These are phyloP conservation scores for Mesembryanthemum crystallinum DNA, from an alignment of 148 eudicot species.

Conservation along the genomic window DNA sequence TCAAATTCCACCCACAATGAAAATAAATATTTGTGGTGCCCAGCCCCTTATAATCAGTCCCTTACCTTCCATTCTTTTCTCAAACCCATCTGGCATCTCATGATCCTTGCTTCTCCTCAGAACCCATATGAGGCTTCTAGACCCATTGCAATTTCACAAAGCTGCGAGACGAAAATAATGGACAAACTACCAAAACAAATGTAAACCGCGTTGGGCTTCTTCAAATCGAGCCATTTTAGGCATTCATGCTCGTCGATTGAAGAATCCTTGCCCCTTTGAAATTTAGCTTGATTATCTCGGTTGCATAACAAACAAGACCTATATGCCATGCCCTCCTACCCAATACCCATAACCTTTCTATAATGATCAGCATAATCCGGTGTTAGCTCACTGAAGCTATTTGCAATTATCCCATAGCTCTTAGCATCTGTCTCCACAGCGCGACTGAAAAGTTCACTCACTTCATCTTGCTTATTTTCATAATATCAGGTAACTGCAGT, in stretches of 20 bases:
- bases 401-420: constrained; percentile 35
- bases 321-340: constrained; percentile 37
- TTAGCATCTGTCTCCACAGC: constrained; percentile 19
- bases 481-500: constrained; percentile 16
- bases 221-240: constrained; percentile 33
- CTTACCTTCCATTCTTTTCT: constrained; percentile 19
- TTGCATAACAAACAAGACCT: constrained; percentile 34
- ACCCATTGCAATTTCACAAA: constrained; percentile 28
- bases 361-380: constrained; percentile 23
- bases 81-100: constrained; percentile 26
- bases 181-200: constrained; percentile 31
- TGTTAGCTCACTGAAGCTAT: constrained; percentile 34
- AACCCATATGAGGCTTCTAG: constrained; percentile 35
- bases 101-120: constrained; percentile 1
- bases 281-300: constrained; percentile 15
- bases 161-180: constrained; percentile 9
- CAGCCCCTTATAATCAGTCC: too few relatives aligned
- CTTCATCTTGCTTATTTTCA: background rate
- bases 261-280: constrained; percentile 20
- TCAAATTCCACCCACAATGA: too few relatives aligned
- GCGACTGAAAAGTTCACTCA: background rate
- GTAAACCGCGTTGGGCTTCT: constrained; percentile 29
- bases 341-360: constrained; percentile 14
- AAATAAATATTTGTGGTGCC: too few relatives aligned
- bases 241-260: constrained; percentile 24